A percentile compares a stretch with the other conserved stretches of the same genome.
Evolutionary conservation across 495 filamentous ascomycete species (phyloP).

Genomic region (Aspergillus homomorphus): DNA sequence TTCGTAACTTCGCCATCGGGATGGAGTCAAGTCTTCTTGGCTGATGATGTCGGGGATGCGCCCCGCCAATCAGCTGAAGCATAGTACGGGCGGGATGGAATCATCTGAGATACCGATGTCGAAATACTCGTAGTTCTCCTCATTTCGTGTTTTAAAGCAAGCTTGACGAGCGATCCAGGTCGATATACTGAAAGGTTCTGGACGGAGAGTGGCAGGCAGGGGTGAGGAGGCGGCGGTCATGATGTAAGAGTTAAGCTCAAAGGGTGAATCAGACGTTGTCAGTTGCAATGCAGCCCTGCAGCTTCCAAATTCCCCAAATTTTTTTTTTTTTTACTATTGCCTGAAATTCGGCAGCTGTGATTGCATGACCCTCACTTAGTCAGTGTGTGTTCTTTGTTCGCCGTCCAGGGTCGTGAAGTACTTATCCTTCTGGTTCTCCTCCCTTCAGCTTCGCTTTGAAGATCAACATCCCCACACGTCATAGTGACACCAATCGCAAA

Average conservation of each 20-base stretch:
- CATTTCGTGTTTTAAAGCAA: not conserved
- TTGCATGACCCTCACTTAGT: not conserved
- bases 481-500: not conserved
- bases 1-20: not conserved
- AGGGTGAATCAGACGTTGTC: not conserved
- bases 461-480: not conserved
- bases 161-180: not conserved
- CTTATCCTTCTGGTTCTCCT: not conserved
- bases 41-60: not conserved
- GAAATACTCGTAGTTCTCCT: not conserved
- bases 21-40: not conserved
- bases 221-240: not conserved
- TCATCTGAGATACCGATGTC: too few relatives aligned
- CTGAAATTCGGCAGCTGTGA: not conserved
- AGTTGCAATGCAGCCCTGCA: not conserved
- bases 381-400: not conserved
- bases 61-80: not conserved
- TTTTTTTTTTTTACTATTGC: not conserved
- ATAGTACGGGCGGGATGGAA: too few relatives aligned
- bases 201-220: not conserved
- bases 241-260: not conserved
- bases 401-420: not conserved
- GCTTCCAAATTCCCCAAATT: not conserved
- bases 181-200: not conserved
- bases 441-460: not conserved